Percentiles rank a stretch among this genome's conserved stretches.
Evolutionary conservation across 2,329 filamentous ascomycete genomes (phyloP).

Genomic region (Neurospora sp.): DNA sequence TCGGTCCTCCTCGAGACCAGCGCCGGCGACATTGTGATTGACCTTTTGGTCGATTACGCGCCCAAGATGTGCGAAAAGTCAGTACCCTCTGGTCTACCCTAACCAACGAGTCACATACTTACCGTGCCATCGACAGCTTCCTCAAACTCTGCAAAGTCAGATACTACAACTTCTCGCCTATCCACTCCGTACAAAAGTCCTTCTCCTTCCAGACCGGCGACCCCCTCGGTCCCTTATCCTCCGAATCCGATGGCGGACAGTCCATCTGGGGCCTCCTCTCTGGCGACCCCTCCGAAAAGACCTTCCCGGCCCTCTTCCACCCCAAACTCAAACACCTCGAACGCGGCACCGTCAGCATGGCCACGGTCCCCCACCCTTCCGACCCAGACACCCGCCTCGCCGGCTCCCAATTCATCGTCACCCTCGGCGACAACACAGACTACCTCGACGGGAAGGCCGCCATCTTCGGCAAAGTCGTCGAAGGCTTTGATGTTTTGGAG

Average conservation of each 20-base stretch:
- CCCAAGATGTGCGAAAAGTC: conserved; percentile 94
- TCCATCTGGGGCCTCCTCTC: conserved; percentile 85
- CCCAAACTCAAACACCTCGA: conserved; percentile 82
- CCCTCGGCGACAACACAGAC: conserved; percentile 79
- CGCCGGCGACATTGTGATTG: conserved; percentile 86
- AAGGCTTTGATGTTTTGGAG: conserved; percentile 88
- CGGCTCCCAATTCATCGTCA: conserved; percentile 89
- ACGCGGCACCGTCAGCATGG: conserved; percentile 92
- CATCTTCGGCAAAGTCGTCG: conserved; percentile 89
- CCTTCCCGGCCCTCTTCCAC: conserved; percentile 75
- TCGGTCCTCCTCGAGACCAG: conserved; percentile 91
- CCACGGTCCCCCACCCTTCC: conserved; percentile 65
- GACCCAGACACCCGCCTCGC: conserved; percentile 77
- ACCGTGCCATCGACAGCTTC: conserved; percentile 60
- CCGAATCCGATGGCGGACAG: conserved; percentile 80
- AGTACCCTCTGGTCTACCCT: conserved; percentile 27
- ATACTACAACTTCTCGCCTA: conserved; percentile 95
- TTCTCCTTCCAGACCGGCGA: conserved; percentile 97
- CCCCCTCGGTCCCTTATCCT: conserved; percentile 75
- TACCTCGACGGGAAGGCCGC: conserved; percentile 89
- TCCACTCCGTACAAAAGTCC: conserved; percentile 86
- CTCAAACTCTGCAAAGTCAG: conserved; percentile 98
- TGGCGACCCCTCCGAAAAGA: conserved; percentile 55
- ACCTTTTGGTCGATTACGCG: conserved; percentile 79
- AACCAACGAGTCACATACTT: conserved; percentile 27